Evolutionary conservation across 805 yeast genomes (phyloP).

Genomic region (Saturnispora zaruensis): DNA sequence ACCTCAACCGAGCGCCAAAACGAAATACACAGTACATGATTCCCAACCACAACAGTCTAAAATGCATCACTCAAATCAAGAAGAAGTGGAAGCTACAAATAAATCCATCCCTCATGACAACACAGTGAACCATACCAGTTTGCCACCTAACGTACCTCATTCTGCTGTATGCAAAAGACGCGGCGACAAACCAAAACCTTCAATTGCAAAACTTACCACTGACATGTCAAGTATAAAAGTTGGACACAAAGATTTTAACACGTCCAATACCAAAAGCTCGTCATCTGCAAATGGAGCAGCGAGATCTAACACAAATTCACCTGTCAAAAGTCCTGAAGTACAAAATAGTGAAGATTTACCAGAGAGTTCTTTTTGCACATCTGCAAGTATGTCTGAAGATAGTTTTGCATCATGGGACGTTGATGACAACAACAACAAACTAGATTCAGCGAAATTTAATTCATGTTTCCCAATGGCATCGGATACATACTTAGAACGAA

Average conservation of each 20-base stretch:
- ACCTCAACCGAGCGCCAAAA: neutral
- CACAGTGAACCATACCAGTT: neutral
- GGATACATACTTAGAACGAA: neutral
- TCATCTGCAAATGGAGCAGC: no score
- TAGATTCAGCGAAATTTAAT: neutral
- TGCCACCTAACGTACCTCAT: neutral
- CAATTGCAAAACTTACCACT: neutral
- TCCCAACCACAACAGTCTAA: neutral
- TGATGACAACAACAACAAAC: neutral
- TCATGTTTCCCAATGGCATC: neutral
- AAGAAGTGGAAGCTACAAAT: neutral
- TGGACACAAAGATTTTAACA: neutral
- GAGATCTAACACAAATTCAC: neutral
- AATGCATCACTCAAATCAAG: neutral
- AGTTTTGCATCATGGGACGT: constrained; percentile 4
- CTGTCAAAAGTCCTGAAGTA: neutral
- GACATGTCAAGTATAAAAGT: neutral
- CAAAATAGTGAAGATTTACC: neutral
- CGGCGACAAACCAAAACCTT: neutral
- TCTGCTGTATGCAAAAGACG: neutral
- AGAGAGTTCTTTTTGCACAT: neutral
- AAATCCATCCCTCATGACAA: neutral
- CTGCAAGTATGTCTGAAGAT: neutral
- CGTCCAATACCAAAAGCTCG: neutral
- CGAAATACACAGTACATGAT: neutral